Conservation (phyloP, 2,329 filamentous ascomycete genomes). For the Passalora sequoiae region DNA sequence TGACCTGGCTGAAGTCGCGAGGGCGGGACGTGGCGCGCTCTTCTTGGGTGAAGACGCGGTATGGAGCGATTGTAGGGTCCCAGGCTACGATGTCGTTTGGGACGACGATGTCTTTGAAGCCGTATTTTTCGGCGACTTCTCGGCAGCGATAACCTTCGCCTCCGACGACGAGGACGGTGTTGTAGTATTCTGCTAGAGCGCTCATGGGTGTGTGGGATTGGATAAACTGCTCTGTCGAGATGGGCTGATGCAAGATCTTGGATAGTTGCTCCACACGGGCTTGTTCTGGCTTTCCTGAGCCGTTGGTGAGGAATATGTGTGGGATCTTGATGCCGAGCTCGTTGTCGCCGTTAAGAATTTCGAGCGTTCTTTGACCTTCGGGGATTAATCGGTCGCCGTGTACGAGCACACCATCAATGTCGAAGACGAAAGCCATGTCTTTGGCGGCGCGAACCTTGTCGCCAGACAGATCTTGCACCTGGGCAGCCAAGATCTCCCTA, state of each 20-base stretch:
- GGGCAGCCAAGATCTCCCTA: slow-evolving; percentile 63
- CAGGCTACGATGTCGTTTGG: slow-evolving; percentile 69
- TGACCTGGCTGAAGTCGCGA: slow-evolving; percentile 65
- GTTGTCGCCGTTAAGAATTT: slow-evolving; percentile 70
- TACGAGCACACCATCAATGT: slow-evolving; percentile 70
- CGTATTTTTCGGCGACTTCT: slow-evolving; percentile 66
- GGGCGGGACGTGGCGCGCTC: slow-evolving; percentile 64
- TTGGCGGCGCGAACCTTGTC: slow-evolving; percentile 65
- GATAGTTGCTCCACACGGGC: slow-evolving; percentile 62
- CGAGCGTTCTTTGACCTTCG: slow-evolving; percentile 59
- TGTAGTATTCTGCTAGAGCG: slow-evolving; percentile 69
- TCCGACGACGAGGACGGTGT: slow-evolving; percentile 68
- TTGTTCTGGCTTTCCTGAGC: slow-evolving; percentile 64
- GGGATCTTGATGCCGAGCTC: slow-evolving; percentile 73
- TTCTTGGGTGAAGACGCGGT: slow-evolving; percentile 61
- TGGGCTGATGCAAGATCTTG: slow-evolving; percentile 60
- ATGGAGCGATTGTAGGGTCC: slow-evolving; percentile 64
- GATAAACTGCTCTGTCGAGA: slow-evolving; percentile 69
- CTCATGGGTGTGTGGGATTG: slow-evolving; percentile 75
- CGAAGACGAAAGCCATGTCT: slow-evolving; percentile 78
- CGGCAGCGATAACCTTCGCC: slow-evolving; percentile 71
- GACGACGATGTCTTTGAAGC: slow-evolving; percentile 67
- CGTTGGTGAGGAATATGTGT: slow-evolving; percentile 70
- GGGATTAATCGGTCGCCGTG: slow-evolving; percentile 67
- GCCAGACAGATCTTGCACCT: slow-evolving; percentile 62